Evolutionary conservation across 202 grass and related monocot species (phyloP), one percentile per base, ranked within the genome.

Genomic region (Alloteropsis angusta): DNA sequence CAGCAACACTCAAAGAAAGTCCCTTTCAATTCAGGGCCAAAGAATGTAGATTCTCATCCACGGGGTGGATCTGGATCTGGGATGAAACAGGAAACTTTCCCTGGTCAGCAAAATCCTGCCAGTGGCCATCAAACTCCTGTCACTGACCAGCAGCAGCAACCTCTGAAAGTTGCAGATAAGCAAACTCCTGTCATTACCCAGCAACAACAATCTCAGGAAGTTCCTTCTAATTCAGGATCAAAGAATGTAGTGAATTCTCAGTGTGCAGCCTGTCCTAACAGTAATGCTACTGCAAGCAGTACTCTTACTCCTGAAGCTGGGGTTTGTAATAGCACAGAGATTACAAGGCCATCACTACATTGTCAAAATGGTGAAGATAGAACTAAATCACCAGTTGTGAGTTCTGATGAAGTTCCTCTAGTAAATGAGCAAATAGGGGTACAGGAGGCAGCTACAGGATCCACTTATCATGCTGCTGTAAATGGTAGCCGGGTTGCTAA

Each of bases 341-440:
- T 66, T 19, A 36, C 59, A 49, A 38, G 39, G 6, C 19, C 57
- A 65, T 1, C 59, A 58, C 28, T 39, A 15, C 73, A 58, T 26
- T 48, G 48, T 66, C 15, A 72, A 37, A 69, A 76, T 60, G 25
- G 16, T 65, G 83, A 36, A 85, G 26, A 25, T 85, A 74, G 39
- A 74, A 46, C 59, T 73, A 44, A 85, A 85, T 9, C 68, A n/a
- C 26, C 37, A 38, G 60, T 16, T 85, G 37, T 3, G 48, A 57
- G 46, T 85, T 72, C 30, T 74, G 68, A 64, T 74, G 56, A 80
- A 66, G 28, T 74, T 58, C 63, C 76, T 74, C 30, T 25, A 12
- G 62, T 25, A 74, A 28, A 59, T 4, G 65, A 74, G 38, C 68
- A 74, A 58, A 78, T 78, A 17, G 18, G 46, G 42, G 35, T 5